Base-by-base conservation (phyloP, 2,329 filamentous ascomycete genomes). In the Hortaea sp. region DNA sequence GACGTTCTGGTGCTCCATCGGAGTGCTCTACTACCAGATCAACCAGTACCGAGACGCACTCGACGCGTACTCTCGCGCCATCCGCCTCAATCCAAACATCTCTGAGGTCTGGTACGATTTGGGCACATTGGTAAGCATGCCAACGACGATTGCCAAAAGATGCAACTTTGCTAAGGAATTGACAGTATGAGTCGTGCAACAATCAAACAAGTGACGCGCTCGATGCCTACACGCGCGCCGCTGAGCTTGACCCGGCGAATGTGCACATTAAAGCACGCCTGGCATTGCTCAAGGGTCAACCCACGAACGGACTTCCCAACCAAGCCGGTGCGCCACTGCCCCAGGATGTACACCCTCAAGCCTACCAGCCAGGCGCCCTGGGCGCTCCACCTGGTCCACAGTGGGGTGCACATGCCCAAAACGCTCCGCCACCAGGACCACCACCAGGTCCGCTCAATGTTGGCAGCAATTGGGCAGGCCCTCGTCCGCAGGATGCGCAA, bases 31-130 rank as follows among this genome's bases (percentile, higher is more conserved):
- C 67, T 98, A 97, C 70, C 92, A 97, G 69, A 98, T 98, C 73
- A 98, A 97, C 69, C 92, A 98, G 71, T 98, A 98, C 69, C 83
- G 92, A 49, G 92, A 98, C 72, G 92, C 92, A 3, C 78, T 98
- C 44, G 92, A 98, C 71, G 92, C 92, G 35, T 98, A 97, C 69
- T 95, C 89, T 51, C 85, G 92, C 50, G 92, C 92, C 41, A 98
- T 97, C 59, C 84, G 92, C 46, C 70, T 98, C 58, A 98, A 97
- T 64, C 92, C 92, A 5, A 95, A 94, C 72, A 97, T 98, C 54
- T 95, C 89, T 1, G 92, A 98, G 67, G 92, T 98, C 43, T 98
- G 92, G 92, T 98, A 97, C 67, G 92, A 98, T 66, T 74, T 98
- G 35, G 92, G 92, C 52, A 98, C 92, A 58, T 63, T 98, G 73